Percentiles rank a stretch among this genome's conserved stretches.
phyloP scores from a whole-genome alignment of 2,329 filamentous ascomycete species.

The Reticulascus tulasneorum region DNA sequence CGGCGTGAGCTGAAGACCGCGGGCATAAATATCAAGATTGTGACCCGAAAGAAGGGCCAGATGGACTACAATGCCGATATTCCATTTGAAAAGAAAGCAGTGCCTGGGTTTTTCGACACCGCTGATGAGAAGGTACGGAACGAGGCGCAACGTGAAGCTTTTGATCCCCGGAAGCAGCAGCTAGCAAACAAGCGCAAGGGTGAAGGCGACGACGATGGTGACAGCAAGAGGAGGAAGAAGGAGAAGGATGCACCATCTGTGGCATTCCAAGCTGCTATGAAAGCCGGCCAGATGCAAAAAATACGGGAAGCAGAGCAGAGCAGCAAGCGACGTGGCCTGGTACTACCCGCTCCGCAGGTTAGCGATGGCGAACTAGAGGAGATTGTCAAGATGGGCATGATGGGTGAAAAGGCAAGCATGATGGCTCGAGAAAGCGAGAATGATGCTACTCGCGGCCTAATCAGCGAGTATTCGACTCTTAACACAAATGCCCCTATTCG shows the following conservation, averaged over 20 bases:
- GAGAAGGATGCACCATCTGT: slow-evolving; percentile 78
- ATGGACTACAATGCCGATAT: slow-evolving; percentile 99
- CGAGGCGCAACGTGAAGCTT: slow-evolving; percentile 76
- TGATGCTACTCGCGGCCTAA: slow-evolving; percentile 75
- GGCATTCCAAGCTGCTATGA: slow-evolving; percentile 80
- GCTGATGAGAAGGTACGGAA: slow-evolving; percentile 75
- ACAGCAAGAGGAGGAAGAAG: slow-evolving; percentile 77
- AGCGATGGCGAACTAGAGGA: slow-evolving; percentile 91
- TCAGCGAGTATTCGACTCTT: slow-evolving; percentile 81
- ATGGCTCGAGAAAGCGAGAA: slow-evolving; percentile 77
- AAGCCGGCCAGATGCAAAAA: slow-evolving; percentile 90
- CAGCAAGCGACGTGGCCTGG: slow-evolving; percentile 82
- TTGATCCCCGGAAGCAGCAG: slow-evolving; percentile 91
- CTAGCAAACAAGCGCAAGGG: slow-evolving; percentile 89
- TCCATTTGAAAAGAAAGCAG: slow-evolving; percentile 90
- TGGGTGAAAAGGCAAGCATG: slow-evolving; percentile 78
- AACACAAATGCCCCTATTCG: slow-evolving; percentile 83
- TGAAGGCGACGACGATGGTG: slow-evolving; percentile 77
- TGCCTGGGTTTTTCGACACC: slow-evolving; percentile 90
- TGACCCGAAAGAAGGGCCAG: slow-evolving; percentile 85
- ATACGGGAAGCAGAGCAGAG: slow-evolving; percentile 95
- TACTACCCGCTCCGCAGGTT: slow-evolving; percentile 84
- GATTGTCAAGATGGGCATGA: slow-evolving; percentile 97
- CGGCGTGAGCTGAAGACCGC: slow-evolving; percentile 94
- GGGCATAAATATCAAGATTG: slow-evolving; percentile 96